Base-by-base conservation (phyloP, 495 filamentous ascomycete species). In the Physcia stellaris region DNA sequence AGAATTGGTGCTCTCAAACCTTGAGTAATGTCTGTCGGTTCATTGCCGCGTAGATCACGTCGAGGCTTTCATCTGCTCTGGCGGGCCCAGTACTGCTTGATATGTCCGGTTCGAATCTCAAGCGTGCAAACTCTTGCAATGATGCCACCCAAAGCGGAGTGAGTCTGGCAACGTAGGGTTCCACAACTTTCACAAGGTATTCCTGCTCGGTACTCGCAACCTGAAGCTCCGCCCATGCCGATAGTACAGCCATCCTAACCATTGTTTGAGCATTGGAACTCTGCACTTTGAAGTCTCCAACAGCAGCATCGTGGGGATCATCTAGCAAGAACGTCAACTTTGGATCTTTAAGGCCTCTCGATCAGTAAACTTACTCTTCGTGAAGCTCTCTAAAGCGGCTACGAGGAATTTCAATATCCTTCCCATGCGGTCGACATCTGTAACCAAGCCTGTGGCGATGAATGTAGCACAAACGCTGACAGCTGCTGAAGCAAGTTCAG, bases 201-300 rank as follows among this genome's bases (percentile, higher is more conserved):
- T 75, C 77, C 40, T 96, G 86, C 48, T 96, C 88, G 18, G 76
- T 79, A 59, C 90, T 95, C 2, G 92, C 87, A 30, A 99, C 86
- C 56, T 99, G 92, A 23, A 99, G 71, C 44, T 94, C 83, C n/a
- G 90, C 92, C 90, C 90, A 99, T 6, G 86, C 90, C n/a, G 87
- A 87, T 53, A 92, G 86, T 1, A 96, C 80, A 1, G 92, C 77
- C 75, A 94, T 86, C 53, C 87, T 92, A 28, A 99, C 86, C 90
- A 99, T 99, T 20, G 94, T 86, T 42, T 87, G 81, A 2, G 90
- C 90, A 52, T 99, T 99, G 0, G 92, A 84, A 55, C 92, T 93
- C 20, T 96, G 75, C 2, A 83, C 85, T 58, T 84, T 85, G 15
- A 99, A 62, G 44, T 99, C 90, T 18, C 92, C 90, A 54, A 99